phyloP scores from a whole-genome alignment of 306 rosid genomes.

The Vigna reflexopilosa region DNA sequence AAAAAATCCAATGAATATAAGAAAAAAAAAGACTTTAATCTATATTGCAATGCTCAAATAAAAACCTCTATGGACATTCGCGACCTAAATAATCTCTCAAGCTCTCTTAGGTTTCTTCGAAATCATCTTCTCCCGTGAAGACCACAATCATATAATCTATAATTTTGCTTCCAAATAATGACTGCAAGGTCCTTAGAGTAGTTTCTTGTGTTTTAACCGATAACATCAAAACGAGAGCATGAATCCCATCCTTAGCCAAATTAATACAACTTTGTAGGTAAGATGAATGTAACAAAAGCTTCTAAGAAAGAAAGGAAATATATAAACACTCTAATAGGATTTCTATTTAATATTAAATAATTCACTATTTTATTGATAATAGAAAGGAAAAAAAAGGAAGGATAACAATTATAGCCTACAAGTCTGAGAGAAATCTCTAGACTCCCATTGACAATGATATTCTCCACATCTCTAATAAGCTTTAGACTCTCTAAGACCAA shows the following conservation, averaged over 20 bases:
- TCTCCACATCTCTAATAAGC: too few species aligned
- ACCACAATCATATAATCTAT: conserved; percentile 75
- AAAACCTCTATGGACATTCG: conserved; percentile 80
- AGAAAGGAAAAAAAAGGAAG: too few species aligned
- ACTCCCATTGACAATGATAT: too few species aligned
- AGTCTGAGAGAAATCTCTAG: too few species aligned
- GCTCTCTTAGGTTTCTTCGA: conserved; percentile 77
- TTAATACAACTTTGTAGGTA: conserved; percentile 55
- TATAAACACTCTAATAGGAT: too few species aligned
- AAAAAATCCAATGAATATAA: background rate
- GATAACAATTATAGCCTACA: too few species aligned
- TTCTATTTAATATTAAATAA: too few species aligned
- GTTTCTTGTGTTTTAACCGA: conserved; percentile 75
- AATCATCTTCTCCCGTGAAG: conserved; percentile 87
- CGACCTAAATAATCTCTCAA: conserved; percentile 71
- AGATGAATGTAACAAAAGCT: background rate
- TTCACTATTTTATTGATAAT: too few species aligned
- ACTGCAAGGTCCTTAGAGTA: conserved; percentile 70
- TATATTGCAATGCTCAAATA: conserved; percentile 3
- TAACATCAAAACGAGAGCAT: conserved; percentile 77
- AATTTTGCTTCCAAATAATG: conserved; percentile 79
- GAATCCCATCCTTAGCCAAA: conserved; percentile 93
- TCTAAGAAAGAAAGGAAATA: too few species aligned
- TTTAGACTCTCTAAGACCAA: too few species aligned
- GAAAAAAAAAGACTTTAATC: background rate